Base-by-base conservation (phyloP, 192 early-diverging fungal genomes). In the Geranomyces michiganensis region DNA sequence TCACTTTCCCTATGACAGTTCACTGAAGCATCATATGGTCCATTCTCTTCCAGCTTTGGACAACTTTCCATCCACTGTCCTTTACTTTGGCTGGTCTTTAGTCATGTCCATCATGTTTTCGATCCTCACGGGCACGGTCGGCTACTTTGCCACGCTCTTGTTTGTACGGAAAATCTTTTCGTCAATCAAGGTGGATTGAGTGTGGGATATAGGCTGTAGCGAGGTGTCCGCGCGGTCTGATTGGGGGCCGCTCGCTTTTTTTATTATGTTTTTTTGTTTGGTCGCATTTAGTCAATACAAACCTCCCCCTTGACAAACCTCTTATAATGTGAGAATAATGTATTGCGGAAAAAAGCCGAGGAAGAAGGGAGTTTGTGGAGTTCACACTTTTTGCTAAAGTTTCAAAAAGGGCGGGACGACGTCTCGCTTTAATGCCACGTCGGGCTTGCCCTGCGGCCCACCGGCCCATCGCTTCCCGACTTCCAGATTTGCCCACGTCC, bases 101-200 rank as follows among this genome's bases (percentile, higher is more conserved):
- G 70, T 93, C 59, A 89, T 89, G 59, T 83, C 87, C 30, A 72
- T 88, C 32, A 76, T 88, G 17, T 89, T 92, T 70, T 88, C 88
- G 30, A 59, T 90, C 9, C 78, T 84, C 32, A 89, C 90, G 68
- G 92, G 93, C n/a, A 91, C 91, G 14, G 80, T 91, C 46, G 91
- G 92, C 8, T 93, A 93, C 73, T 58, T 87, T n/a, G 82, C 88
- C 15, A 84, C 85, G 30, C 93, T 90, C 72, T 73, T 68, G 56
- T 93, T 95, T 70, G 75, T 93, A n/a, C 74, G 84, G 59, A 82
- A 81, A 49, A 92, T 95, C 58, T 95, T 91, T 74, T 70, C 82
- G 22, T 82, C 87, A 0, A 89, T 94, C 75, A 93, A 93, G 84
- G 87, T 94, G 36, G 36, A 41, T 10, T 41, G 36, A 41, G 10